Base-by-base conservation (phyloP, 176 grass and related monocot genomes). In the Oryza officinalis region DNA sequence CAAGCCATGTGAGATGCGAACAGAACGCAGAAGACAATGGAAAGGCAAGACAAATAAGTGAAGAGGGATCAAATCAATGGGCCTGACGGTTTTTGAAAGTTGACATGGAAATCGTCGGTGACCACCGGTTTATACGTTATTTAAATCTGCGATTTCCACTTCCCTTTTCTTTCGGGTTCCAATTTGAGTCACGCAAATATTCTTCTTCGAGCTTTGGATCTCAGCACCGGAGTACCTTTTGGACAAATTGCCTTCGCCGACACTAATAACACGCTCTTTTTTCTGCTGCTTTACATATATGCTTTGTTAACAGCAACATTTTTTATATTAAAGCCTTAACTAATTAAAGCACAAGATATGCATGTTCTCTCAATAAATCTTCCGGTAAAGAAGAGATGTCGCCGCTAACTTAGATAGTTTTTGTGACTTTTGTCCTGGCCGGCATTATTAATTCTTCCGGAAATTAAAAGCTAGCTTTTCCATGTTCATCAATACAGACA, bases 211-310 rank as follows among this genome's bases (percentile, higher is more conserved):
- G 8, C 61, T 79, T 17, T 46, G 20, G 31, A 76, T 87, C 61
- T 77, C 5, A 27, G 15, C 45, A 3, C 23, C 10, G 4, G 3
- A 2, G 0, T 9, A 4, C 71, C 82, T 68, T 49, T 45, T 67
- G 80, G 69, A 69, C 76, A 80, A 80, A 67, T 17, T 23, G 60
- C 87, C 75, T 57, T 57, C 18, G 52, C 61, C 81, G 61, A 46
- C 87, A 13, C 30, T 25, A 63, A 69, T 47, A 69, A 20, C 0
- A 33, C 3, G 3, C 4, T 2, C 11, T 12, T 81, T 81, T 81
- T 37, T 49, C 13, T 33, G 7, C 32, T 37, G 43, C 23, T 49
- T 15, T 45, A 28, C 35, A 37, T 33, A 33, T 57, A 37, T 15
- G 13, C 37, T 14, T 44, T 44, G 2, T 15, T 14, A 7, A 8